Base-by-base conservation (phyloP, 805 yeast species). In the Priceomyces melissophilus region DNA sequence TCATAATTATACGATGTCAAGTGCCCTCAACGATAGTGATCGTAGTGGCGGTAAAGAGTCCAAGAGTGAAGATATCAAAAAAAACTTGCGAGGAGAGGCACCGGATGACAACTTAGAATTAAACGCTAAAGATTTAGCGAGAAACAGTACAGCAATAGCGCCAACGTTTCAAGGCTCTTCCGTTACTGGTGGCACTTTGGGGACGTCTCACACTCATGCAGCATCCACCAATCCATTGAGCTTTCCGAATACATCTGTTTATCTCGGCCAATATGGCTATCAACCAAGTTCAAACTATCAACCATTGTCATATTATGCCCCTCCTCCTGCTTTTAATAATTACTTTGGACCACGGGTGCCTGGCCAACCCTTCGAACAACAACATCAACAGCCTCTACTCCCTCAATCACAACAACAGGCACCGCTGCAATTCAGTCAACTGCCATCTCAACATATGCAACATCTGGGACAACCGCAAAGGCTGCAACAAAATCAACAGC, bases 331-430 rank as follows among this genome's bases (percentile, higher is more conserved):
- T n/a, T 34, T 14, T 23, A 35, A 39, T 26, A 35, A 35, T 26
- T 42, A 38, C 32, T 34, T 35, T 15, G 35, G 39, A 11, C 16
- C 36, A n/a, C 36, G 47, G 26, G 33, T 39, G 13, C 44, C 38
- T 11, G 28, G 30, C 11, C 39, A 37, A 9, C 20, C 41, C 3
- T 37, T 32, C 15, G 29, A 27, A n/a, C 42, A 39, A n/a, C n/a
- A 13, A 9, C 34, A 31, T 12, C 29, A 31, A 2, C 44, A 14
- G 26, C 30, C 32, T n/a, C 33, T 30, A 10, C 41, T 32, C 11
- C 33, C 23, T n/a, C 26, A 40, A 7, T 28, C 32, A 9, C 35
- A 20, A 11, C 35, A 38, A 2, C 38, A 30, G 17, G n/a, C 29
- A 13, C 39, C 40, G 11, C 31, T 28, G 7, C 41, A 32, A 12